Evolutionary conservation across 495 filamentous ascomycete species (phyloP).

Genomic region (Tetracladium setigerum): DNA sequence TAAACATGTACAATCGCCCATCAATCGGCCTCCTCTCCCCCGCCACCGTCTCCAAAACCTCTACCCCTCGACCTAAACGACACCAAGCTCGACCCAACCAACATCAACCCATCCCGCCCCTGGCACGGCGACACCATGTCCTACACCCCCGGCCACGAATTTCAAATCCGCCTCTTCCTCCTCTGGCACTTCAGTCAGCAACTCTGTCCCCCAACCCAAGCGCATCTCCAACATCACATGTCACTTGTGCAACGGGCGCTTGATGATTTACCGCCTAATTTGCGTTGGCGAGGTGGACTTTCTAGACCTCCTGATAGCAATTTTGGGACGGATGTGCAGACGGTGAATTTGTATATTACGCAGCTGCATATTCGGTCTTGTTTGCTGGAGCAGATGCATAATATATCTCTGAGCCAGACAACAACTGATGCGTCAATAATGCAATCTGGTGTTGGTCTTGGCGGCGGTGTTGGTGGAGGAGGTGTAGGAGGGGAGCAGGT

Average conservation of each 20-base stretch:
- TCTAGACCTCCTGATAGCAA: constrained; percentile 12
- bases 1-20: constrained; percentile 3
- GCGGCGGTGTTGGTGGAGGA: too few species aligned
- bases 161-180: constrained; percentile 10
- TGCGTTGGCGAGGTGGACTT: constrained; percentile 12
- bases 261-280: constrained; percentile 3
- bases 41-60: constrained; percentile 3
- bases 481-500: too few species aligned
- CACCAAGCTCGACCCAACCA: constrained; percentile 1
- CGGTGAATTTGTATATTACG: constrained; percentile 13
- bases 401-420: neutral
- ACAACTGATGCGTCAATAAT: too few species aligned
- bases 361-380: constrained; percentile 14
- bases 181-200: constrained; percentile 11
- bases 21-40: constrained; percentile 2
- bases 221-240: constrained; percentile 1
- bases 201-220: neutral
- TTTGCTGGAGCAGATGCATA: constrained; percentile 5
- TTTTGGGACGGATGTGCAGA: constrained; percentile 15
- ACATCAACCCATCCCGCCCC: too few species aligned
- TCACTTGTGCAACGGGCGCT: constrained; percentile 4
- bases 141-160: constrained; percentile 8
- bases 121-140: constrained; percentile 8
- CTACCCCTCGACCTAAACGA: constrained; percentile 4
- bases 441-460: too few species aligned